Evolutionary conservation across 2,329 filamentous ascomycete genomes (phyloP).

Genomic region (Emydomyces testavorans): DNA sequence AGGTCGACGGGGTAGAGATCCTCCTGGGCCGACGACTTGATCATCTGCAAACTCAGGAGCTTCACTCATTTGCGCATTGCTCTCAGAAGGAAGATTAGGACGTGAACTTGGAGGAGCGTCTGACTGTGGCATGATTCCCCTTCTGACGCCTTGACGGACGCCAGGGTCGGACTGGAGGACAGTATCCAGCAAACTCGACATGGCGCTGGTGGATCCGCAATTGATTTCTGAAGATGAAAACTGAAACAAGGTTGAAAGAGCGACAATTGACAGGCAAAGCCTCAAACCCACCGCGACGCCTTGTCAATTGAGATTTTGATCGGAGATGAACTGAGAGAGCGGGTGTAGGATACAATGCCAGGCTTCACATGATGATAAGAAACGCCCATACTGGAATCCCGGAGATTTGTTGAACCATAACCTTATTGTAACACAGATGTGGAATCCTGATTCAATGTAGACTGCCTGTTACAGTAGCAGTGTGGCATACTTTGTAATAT

Average conservation of each 20-base stretch:
- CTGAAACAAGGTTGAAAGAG: not conserved
- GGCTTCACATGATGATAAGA: constrained; percentile 2
- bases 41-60: constrained; percentile 50
- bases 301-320: too few relatives aligned
- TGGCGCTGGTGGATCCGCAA: not conserved
- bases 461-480: too few relatives aligned
- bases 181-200: constrained; percentile 14
- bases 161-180: constrained; percentile 13
- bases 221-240: not conserved
- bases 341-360: too few relatives aligned
- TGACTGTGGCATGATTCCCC: constrained; percentile 7
- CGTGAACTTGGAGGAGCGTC: constrained; percentile 41
- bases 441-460: too few relatives aligned
- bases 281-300: not conserved
- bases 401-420: too few relatives aligned
- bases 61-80: constrained; percentile 45
- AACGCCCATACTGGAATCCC: too few relatives aligned
- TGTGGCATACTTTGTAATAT: too few relatives aligned
- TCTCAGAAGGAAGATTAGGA: constrained; percentile 41
- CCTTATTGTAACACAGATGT: too few relatives aligned
- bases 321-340: not conserved
- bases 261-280: not conserved
- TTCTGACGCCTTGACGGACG: not conserved
- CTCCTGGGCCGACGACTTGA: constrained; percentile 46
- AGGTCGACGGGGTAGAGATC: constrained; percentile 39